phyloP scores from a whole-genome alignment of 768 basidiomycete species.

The Cyclocybe cylindracea region DNA sequence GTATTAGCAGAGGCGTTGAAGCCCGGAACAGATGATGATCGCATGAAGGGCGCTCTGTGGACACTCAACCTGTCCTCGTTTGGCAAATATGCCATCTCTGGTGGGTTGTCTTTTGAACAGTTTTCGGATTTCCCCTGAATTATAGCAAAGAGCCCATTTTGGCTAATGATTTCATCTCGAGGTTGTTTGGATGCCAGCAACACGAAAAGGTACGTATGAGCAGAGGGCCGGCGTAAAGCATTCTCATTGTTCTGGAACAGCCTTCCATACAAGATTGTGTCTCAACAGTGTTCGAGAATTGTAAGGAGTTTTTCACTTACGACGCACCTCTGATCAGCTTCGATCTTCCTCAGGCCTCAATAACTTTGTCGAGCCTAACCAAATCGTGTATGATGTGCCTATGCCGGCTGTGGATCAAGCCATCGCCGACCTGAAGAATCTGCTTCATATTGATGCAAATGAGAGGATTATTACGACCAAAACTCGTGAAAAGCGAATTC shows the following conservation, averaged over 20 bases:
- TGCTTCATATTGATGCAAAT: conserved; percentile 31
- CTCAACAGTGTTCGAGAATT: conserved; percentile 62
- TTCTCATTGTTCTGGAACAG: conserved; percentile 27
- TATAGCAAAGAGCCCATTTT: conserved; percentile 59
- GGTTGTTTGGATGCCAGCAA: conserved; percentile 72
- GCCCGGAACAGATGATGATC: conserved; percentile 78
- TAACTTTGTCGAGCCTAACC: conserved; percentile 63
- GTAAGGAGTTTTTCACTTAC: conserved; percentile 29
- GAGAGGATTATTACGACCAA: conserved; percentile 40
- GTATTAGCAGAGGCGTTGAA: conserved; percentile 56
- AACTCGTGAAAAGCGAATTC: conserved; percentile 44
- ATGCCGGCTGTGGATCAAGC: conserved; percentile 42
- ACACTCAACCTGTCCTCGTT: conserved; percentile 67
- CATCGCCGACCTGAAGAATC: conserved; percentile 34
- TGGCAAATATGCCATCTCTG: conserved; percentile 55
- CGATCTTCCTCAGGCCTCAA: conserved; percentile 46
- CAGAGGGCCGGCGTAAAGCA: background rate
- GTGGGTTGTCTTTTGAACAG: conserved; percentile 23
- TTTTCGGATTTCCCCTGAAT: background rate
- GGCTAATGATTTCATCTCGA: conserved; percentile 56
- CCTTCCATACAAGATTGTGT: conserved; percentile 79
- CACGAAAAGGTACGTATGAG: conserved; percentile 72
- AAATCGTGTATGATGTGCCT: conserved; percentile 53
- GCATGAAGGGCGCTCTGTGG: conserved; percentile 93
- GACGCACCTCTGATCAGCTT: background rate